Conservation (phyloP, 2,329 filamentous ascomycete species). For the Ceratocystis smalleyi region DNA sequence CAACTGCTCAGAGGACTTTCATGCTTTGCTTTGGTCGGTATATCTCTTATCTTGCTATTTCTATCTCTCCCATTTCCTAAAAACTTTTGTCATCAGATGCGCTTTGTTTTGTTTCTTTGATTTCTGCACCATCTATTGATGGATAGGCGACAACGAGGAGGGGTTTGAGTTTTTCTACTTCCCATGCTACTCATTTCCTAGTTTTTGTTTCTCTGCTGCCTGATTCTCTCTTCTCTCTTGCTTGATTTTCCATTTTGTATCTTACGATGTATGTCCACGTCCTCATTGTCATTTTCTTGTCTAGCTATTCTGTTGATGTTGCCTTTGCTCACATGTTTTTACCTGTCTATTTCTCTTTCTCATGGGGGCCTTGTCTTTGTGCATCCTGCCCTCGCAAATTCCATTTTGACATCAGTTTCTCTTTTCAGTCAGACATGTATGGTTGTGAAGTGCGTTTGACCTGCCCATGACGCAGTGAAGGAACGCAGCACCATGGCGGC, state of each 20-base stretch:
- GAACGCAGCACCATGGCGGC: too few species aligned
- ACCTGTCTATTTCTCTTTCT: neutral
- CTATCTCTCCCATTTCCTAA: neutral
- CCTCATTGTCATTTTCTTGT: neutral
- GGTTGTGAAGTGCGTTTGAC: neutral
- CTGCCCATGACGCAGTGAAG: too few species aligned
- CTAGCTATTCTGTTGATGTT: neutral
- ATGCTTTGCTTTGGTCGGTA: too few species aligned
- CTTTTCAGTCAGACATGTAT: neutral
- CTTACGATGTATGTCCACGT: neutral
- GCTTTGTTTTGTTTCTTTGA: neutral
- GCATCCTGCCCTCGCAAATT: neutral
- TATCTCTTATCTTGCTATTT: neutral
- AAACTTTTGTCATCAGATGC: neutral
- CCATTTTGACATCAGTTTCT: neutral
- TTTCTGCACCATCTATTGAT: neutral
- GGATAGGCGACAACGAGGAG: neutral
- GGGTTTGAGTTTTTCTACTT: neutral
- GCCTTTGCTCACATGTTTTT: neutral
- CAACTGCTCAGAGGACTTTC: too few species aligned
- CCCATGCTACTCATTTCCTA: neutral
- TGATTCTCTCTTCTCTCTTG: neutral
- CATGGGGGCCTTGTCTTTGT: neutral
- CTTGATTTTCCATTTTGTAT: neutral
- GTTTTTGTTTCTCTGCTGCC: neutral